Base-by-base conservation (phyloP, 2,329 filamentous ascomycete genomes). In the Clarireedia monteithiana region DNA sequence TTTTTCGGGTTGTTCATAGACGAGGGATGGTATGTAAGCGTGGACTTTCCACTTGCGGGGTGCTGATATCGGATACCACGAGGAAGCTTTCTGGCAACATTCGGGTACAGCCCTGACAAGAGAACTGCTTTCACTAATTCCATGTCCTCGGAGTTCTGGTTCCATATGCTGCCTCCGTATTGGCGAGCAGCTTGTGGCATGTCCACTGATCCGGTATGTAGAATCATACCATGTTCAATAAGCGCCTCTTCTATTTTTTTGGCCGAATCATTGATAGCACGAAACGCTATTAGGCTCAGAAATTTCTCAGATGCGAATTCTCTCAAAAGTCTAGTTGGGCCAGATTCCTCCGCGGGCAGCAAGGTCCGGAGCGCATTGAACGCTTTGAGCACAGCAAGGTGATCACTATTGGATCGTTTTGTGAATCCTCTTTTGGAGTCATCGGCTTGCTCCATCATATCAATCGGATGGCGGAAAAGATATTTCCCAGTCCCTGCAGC, bases 381-480 rank as follows among this genome's bases (percentile, higher is more conserved):
- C 12, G 74, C 74, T 40, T 75, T 74, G 42, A 77, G 58, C 6
- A 70, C 59, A 38, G 70, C 70, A 24, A 78, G 70, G 55, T 78
- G 75, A 57, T 80, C 77, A 54, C 75, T 77, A 4, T 61, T 62
- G 3, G 70, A 69, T 5, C 67, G 66, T 15, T 74, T 75, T 9
- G 82, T 84, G 68, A 96, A 96, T 1, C 77, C 75, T 64, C 84
- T 76, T 54, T 88, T 82, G 1, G 89, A 86, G 26, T 85, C 82
- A 66, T 88, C 86, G 4, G 90, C 85, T 54, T 73, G 61, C 88
- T 82, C 3, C 94, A 88, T 9, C 30, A 48, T 91, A 81, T 91
- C 85, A 10, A 84, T 81, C 0, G 91, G 89, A 1, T 86, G 86
- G 2, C 92, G 69, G 68, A 96, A 96, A 0, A 91, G 91, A 62